Conservation (phyloP, 805 yeast species). For the Yamadazyma laniorum region DNA sequence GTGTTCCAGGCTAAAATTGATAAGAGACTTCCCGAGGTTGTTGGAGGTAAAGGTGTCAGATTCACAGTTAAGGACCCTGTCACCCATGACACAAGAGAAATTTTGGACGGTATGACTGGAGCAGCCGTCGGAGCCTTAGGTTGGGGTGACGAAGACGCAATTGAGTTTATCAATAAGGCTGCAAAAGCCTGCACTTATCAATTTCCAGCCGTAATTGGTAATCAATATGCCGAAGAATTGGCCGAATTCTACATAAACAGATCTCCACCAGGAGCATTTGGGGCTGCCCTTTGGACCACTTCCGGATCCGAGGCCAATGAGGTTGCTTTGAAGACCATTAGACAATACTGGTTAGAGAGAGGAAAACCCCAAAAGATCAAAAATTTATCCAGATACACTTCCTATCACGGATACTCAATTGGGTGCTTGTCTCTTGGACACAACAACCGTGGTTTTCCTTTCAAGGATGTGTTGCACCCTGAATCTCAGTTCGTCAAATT, state of each 20-base stretch:
- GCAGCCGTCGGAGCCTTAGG: constrained; percentile 37
- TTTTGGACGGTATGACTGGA: constrained; percentile 28
- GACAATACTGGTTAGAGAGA: constrained; percentile 26
- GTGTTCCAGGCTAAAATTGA: constrained; percentile 44
- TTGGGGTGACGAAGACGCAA: constrained; percentile 27
- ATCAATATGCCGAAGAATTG: constrained; percentile 23
- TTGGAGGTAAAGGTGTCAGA: constrained; percentile 42
- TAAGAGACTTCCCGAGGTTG: constrained; percentile 37
- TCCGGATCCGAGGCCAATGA: constrained; percentile 33
- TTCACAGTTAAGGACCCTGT: constrained; percentile 39
- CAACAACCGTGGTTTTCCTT: constrained; percentile 18
- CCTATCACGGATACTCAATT: constrained; percentile 29
- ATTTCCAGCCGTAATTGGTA: constrained; percentile 23
- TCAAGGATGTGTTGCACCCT: constrained; percentile 23
- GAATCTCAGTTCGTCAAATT: constrained; percentile 19
- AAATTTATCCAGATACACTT: constrained; percentile 23
- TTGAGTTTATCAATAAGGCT: constrained; percentile 20
- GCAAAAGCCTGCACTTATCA: constrained; percentile 22
- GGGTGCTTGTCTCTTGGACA: constrained; percentile 25
- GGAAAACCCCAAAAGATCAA: constrained; percentile 23
- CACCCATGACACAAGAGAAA: constrained; percentile 30
- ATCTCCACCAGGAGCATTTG: constrained; percentile 45
- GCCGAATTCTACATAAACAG: constrained; percentile 30
- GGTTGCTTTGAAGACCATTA: constrained; percentile 25
- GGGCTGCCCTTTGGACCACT: constrained; percentile 38